Percentiles rank a stretch among this genome's conserved stretches.
phyloP scores from a whole-genome alignment of 805 yeast species.

The Clavispora santaluciae region DNA sequence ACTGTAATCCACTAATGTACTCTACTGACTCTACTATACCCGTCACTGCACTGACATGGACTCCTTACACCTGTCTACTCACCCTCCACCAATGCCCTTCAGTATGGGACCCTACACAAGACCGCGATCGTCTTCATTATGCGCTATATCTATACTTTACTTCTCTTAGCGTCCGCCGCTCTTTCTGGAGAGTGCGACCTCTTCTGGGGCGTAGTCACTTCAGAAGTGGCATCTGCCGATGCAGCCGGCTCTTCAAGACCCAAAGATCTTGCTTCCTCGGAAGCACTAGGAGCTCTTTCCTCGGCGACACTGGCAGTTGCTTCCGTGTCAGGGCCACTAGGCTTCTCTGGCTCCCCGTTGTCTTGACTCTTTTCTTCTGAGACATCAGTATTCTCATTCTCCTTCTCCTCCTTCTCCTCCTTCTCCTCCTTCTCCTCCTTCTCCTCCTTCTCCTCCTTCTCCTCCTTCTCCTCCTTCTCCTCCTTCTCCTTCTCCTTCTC shows the following conservation, averaged over 20 bases:
- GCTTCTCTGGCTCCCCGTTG: background rate
- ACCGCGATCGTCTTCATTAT: no score
- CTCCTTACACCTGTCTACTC: no score
- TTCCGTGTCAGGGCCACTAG: no score
- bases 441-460: conserved; percentile 1
- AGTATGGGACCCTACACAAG: no score
- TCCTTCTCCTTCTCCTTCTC: conserved; percentile 2
- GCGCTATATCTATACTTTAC: background rate
- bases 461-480: conserved; percentile 3
- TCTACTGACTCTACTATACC: no score
- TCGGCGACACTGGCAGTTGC: no score
- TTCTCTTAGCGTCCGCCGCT: background rate
- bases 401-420: background rate
- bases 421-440: conserved; percentile 2
- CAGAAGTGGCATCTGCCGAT: background rate
- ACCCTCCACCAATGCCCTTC: no score
- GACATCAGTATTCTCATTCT: background rate
- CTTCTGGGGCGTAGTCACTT: background rate
- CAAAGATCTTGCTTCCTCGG: no score
- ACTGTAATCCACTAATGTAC: no score
- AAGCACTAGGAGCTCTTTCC: no score
- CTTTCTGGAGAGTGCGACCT: background rate
- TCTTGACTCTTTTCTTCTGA: background rate
- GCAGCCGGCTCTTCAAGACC: no score
- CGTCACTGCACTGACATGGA: no score